Percentiles rank a stretch among this genome's conserved stretches.
Conservation (phyloP, 2,329 filamentous ascomycete species). For the Chlorencoelia australis region DNA sequence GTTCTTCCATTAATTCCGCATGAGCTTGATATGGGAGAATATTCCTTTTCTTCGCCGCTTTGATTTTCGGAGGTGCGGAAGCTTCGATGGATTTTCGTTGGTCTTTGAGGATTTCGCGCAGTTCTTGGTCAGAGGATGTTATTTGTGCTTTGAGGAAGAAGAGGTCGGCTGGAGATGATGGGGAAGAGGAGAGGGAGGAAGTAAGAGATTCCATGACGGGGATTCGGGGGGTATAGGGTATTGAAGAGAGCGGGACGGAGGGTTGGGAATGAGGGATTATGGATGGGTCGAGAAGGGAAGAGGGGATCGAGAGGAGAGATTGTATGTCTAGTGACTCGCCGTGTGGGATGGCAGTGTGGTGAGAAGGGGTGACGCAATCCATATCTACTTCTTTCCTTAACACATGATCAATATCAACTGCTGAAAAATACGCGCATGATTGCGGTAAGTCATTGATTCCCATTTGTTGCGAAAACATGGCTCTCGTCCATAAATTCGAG, state of each 20-base stretch:
- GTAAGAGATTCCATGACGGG: conserved; percentile 72
- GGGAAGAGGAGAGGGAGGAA: conserved; percentile 17
- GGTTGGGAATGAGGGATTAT: conserved; percentile 49
- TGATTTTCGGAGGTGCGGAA: conserved; percentile 37
- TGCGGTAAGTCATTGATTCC: conserved; percentile 93
- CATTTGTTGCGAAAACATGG: conserved; percentile 95
- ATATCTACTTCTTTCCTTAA: conserved; percentile 98
- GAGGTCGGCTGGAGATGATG: conserved; percentile 29
- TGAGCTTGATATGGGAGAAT: conserved; percentile 4
- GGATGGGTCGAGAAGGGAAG: conserved; percentile 57
- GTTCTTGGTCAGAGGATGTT: conserved; percentile 59
- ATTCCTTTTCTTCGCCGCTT: not conserved
- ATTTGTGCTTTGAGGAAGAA: conserved; percentile 80
- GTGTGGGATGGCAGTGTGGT: conserved; percentile 64
- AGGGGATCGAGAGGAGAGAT: conserved; percentile 59
- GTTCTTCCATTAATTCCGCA: conserved; percentile 6
- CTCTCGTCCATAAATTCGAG: conserved; percentile 90
- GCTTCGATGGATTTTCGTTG: conserved; percentile 14
- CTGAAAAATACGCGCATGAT: conserved; percentile 89
- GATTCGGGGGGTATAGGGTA: conserved; percentile 58
- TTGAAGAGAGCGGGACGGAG: conserved; percentile 39
- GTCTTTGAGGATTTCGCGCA: conserved; percentile 61
- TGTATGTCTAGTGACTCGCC: conserved; percentile 82
- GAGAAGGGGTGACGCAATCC: conserved; percentile 89
- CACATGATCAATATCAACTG: conserved; percentile 89